Evolutionary conservation across 225 moss, liverwort and hornwort genomes (phyloP).

Genomic region (Physcomitrium patens): DNA sequence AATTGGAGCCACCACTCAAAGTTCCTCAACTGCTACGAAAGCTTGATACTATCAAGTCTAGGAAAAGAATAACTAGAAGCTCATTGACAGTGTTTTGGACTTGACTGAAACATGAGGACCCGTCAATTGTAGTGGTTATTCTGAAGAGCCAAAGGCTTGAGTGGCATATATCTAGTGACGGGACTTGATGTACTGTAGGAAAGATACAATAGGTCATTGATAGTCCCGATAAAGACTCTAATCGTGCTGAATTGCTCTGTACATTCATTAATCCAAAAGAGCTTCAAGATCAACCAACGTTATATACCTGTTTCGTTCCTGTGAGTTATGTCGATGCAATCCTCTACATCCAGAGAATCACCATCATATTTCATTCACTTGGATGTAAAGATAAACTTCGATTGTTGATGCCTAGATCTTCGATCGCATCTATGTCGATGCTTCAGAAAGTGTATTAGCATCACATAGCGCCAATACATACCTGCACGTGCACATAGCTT

Average conservation of each 20-base stretch:
- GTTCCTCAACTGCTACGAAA: slow-evolving; percentile 2
- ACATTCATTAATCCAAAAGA: background rate
- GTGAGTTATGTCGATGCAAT: slow-evolving; percentile 89
- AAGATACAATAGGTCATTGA: too few species aligned
- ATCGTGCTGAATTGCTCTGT: too few species aligned
- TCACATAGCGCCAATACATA: background rate
- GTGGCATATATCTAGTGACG: background rate
- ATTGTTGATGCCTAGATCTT: background rate
- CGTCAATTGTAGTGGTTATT: background rate
- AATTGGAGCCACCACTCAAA: slow-evolving; percentile 8
- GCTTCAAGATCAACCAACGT: slow-evolving; percentile 12
- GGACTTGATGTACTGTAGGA: too few species aligned
- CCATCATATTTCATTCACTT: slow-evolving; percentile 68
- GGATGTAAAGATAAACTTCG: slow-evolving; percentile 14
- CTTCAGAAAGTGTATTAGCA: slow-evolving; percentile 4
- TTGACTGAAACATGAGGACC: background rate
- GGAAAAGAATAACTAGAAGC: slow-evolving; percentile 2
- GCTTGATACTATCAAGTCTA: slow-evolving; percentile 6
- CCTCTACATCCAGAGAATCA: slow-evolving; percentile 64
- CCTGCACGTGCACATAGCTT: background rate
- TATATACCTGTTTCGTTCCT: slow-evolving; percentile 57
- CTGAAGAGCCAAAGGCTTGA: background rate
- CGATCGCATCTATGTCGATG: too few species aligned
- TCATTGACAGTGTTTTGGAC: background rate
- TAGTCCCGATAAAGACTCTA: too few species aligned